phyloP scores from a whole-genome alignment of 108 stramenopile species.

The Stephanodiscus minutulus region DNA sequence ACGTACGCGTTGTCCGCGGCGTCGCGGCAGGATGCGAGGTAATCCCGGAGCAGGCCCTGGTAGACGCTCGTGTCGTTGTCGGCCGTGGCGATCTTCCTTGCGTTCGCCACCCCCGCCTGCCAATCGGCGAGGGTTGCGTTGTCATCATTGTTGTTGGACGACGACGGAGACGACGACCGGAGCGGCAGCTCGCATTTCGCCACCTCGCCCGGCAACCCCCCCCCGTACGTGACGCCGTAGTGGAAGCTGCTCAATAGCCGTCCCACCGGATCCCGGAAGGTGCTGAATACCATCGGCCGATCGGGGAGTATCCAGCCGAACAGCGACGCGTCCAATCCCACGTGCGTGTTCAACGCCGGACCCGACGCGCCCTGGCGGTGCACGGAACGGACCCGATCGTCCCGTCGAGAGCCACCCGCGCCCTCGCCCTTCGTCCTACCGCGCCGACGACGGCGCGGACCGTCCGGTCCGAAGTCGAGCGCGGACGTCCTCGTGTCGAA shows the following conservation, averaged over 20 bases:
- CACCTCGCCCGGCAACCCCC: constrained; percentile 17
- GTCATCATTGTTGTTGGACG: neutral
- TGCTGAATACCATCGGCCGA: constrained; percentile 26
- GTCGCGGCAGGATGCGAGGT: constrained; percentile 5
- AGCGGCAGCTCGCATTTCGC: constrained; percentile 21
- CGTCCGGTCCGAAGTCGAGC: constrained; percentile 32
- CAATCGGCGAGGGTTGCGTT: neutral
- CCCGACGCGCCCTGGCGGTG: constrained; percentile 7
- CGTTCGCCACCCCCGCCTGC: constrained; percentile 12
- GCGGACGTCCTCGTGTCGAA: constrained; percentile 19
- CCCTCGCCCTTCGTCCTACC: neutral
- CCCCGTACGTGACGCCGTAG: constrained; percentile 33
- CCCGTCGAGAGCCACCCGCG: neutral
- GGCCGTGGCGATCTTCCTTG: constrained; percentile 7
- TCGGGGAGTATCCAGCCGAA: constrained; percentile 29
- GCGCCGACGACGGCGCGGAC: neutral
- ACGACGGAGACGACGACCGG: neutral
- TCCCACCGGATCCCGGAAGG: constrained; percentile 31
- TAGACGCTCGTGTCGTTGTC: constrained; percentile 23
- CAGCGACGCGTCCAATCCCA: constrained; percentile 24
- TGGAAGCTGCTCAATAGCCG: constrained; percentile 27
- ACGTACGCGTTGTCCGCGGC: constrained; percentile 39
- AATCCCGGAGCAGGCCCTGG: constrained; percentile 19
- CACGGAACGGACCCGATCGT: neutral
- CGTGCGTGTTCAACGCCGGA: constrained; percentile 24